Evolutionary conservation across 306 rosid species (phyloP).

Genomic region (Pyrus communis): DNA sequence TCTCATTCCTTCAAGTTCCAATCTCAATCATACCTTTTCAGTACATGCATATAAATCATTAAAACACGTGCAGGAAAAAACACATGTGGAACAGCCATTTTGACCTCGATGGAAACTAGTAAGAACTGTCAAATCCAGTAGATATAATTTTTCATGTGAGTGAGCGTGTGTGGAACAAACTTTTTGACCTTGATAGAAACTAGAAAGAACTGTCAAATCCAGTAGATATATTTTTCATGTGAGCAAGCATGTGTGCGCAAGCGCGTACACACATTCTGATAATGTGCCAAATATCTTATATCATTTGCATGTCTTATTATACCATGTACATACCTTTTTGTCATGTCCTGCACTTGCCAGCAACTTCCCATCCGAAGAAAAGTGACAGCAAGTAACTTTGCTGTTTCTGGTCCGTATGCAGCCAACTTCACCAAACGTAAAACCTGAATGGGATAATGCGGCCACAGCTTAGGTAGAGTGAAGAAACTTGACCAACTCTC

Average conservation of each 20-base stretch:
- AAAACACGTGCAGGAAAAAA: not conserved
- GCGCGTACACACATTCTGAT: not conserved
- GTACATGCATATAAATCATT: not conserved
- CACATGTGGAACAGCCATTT: not conserved
- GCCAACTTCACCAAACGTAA: constrained; percentile 71
- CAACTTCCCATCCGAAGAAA: constrained; percentile 91
- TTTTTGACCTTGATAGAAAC: not conserved
- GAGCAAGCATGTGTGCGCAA: not conserved
- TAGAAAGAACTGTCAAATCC: not conserved
- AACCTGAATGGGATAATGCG: constrained; percentile 38
- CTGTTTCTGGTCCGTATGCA: constrained; percentile 77
- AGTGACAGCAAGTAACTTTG: constrained; percentile 91
- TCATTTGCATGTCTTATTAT: not conserved
- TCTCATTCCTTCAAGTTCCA: not conserved
- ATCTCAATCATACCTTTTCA: not conserved
- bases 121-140: not conserved
- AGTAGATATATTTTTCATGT: not conserved
- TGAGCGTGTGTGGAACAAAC: not conserved
- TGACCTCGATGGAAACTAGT: not conserved
- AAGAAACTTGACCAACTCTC: not conserved
- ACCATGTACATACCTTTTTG: constrained; percentile 57
- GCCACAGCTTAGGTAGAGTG: constrained; percentile 13
- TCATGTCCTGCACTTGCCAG: constrained; percentile 98
- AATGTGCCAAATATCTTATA: not conserved
- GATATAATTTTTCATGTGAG: not conserved